A percentile compares a stretch with the other conserved stretches of the same genome.
Evolutionary conservation across 2,329 filamentous ascomycete species (phyloP).

Genomic region (Colletotrichum truncatum): DNA sequence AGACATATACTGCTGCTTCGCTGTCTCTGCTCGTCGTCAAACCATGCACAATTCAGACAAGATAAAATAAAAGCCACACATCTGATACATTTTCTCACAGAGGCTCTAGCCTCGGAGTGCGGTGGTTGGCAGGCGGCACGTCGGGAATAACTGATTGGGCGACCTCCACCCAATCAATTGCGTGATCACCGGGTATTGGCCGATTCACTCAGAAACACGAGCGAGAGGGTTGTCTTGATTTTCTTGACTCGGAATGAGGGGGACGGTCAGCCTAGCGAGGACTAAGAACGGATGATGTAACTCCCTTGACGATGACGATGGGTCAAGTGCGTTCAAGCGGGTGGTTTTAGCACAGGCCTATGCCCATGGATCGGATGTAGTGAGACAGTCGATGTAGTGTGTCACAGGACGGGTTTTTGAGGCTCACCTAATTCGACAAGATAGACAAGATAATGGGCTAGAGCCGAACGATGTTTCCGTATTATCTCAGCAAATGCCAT

Average conservation of each 20-base stretch:
- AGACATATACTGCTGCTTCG: not conserved
- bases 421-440: not conserved
- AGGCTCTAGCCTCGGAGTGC: not conserved
- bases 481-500: not conserved
- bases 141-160: conserved; percentile 7
- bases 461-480: not conserved
- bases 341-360: not conserved
- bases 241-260: not conserved
- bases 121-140: conserved; percentile 6
- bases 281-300: conserved; percentile 4
- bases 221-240: not conserved
- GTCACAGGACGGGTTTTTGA: conserved; percentile 11
- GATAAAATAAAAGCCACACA: too few relatives aligned
- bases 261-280: not conserved
- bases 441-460: too few relatives aligned
- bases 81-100: not conserved
- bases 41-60: too few relatives aligned
- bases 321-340: not conserved
- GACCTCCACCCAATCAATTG: conserved; percentile 27
- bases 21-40: not conserved
- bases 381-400: conserved; percentile 12
- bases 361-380: not conserved
- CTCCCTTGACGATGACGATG: conserved; percentile 1
- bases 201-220: conserved; percentile 11
- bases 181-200: conserved; percentile 23